Base-by-base conservation (phyloP, 805 yeast species). In the Hemisphaericaspora nanyangensis region DNA sequence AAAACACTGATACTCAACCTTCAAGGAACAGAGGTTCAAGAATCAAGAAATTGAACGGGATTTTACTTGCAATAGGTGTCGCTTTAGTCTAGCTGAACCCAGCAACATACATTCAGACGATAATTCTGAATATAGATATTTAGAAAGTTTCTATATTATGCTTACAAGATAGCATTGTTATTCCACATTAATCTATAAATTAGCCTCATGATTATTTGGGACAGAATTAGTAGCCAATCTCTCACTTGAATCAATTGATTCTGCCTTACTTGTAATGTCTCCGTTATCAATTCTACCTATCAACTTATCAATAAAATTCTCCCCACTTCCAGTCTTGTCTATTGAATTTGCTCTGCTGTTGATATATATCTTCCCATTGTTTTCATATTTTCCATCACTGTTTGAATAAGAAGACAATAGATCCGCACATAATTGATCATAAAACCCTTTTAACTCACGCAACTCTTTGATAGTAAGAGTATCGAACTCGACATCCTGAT, bases 371-470 rank as follows among this genome's bases (percentile, higher is more conserved):
- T 28, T 28, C 10, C 40, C 36, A 18, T 18, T 30, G 12, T 17
- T 44, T 26, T 43, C 49, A 20, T 30, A 25, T 16, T 42, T 45
- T 16, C 43, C 43, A 29, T 47, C 49, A 24, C 41, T 37, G 18
- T 49, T 50, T 29, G 34, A 44, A 17, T 29, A 29, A 29, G 45
- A 45, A 20, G 40, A 34, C 22, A 46, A 30, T 10, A 52, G 33
- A 17, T 49, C 52, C 19, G 37, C 37, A 44, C 74, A 68, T 37
- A 68, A 51, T 42, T 62, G 68, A 46, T 68, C 72, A 33, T 68
- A 68, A 44, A 48, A 63, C 12, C 27, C 32, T 43, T 68, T 68
- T 48, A 68, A 45, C 8, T 38, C 43, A 30, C 60, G 50, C 41
- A 68, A 53, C 38, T 68, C 72, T 37, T 49, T 58, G 29, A 68